These are phyloP conservation scores for Cylindricascospora bacillispora DNA, from an alignment of 1,139 yeast species.

Conservation along the genomic window DNA sequence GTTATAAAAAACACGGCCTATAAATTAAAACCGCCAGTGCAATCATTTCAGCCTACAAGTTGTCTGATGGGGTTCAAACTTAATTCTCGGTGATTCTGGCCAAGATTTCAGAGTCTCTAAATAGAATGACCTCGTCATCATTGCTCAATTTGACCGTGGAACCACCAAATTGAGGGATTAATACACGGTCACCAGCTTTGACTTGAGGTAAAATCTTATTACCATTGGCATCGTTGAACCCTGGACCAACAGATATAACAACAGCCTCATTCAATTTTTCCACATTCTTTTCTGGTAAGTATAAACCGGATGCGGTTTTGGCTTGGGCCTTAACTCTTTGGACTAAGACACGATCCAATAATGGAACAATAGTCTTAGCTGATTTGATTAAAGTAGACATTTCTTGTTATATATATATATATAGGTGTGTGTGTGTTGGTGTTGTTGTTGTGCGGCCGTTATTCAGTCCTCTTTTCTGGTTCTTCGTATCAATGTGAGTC, in stretches of 20 bases:
- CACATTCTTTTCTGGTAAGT: constrained; percentile 92
- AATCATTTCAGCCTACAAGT: no score
- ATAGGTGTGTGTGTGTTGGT: no score
- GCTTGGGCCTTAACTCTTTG: constrained; percentile 88
- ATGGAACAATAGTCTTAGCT: constrained; percentile 79
- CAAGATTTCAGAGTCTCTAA: constrained; percentile 85
- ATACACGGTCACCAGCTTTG: constrained; percentile 78
- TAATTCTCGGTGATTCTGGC: constrained; percentile 79
- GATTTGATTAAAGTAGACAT: constrained; percentile 60
- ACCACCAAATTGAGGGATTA: constrained; percentile 88
- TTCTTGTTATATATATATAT: no score
- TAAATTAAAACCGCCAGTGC: no score
- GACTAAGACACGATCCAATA: constrained; percentile 89
- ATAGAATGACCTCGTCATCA: constrained; percentile 61
- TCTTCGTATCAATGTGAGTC: no score
- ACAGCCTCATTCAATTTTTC: constrained; percentile 80
- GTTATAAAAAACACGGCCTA: no score
- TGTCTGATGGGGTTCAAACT: no score
- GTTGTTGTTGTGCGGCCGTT: no score
- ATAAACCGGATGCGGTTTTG: constrained; percentile 88
- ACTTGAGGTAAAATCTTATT: constrained; percentile 60
- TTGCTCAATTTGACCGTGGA: constrained; percentile 68
- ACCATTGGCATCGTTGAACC: constrained; percentile 58
- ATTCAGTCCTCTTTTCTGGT: no score
- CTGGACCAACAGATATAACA: constrained; percentile 78